Percentiles rank a stretch among this genome's conserved stretches.
These are phyloP conservation scores for Achlya hypogyna DNA, from an alignment of 352 stramenopile genomes.

Conservation along the genomic window DNA sequence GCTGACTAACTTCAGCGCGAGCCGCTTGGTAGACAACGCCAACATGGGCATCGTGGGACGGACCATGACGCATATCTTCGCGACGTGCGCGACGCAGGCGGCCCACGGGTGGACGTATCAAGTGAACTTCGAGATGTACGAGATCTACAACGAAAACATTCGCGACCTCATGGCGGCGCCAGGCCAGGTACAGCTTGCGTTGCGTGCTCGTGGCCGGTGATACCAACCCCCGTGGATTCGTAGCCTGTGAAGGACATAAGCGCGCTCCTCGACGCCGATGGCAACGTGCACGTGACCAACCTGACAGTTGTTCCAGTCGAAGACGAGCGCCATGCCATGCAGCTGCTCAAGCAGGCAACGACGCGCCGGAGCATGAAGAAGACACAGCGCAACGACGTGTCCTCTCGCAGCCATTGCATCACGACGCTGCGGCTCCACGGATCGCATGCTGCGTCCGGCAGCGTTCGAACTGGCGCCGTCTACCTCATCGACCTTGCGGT, in stretches of 20 bases:
- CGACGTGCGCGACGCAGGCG: slow-evolving; percentile 44
- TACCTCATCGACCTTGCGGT: slow-evolving; percentile 77
- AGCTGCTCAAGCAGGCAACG: slow-evolving; percentile 52
- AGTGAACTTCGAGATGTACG: slow-evolving; percentile 82
- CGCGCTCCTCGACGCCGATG: slow-evolving; percentile 53
- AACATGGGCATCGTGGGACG: slow-evolving; percentile 77
- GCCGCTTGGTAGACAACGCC: slow-evolving; percentile 31
- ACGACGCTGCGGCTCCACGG: slow-evolving; percentile 73
- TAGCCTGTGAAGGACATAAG: slow-evolving; percentile 62
- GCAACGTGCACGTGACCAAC: slow-evolving; percentile 55
- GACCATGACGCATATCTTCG: slow-evolving; percentile 70
- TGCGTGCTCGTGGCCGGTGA: neutral
- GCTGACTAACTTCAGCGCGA: slow-evolving; percentile 23
- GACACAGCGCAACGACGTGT: slow-evolving; percentile 80
- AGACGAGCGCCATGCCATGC: slow-evolving; percentile 54
- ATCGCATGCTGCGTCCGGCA: slow-evolving; percentile 46
- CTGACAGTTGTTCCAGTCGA: slow-evolving; percentile 45
- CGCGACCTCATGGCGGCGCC: slow-evolving; percentile 82
- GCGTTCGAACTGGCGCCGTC: slow-evolving; percentile 50
- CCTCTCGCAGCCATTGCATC: slow-evolving; percentile 76
- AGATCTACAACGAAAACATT: slow-evolving; percentile 98
- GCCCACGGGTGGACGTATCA: slow-evolving; percentile 66
- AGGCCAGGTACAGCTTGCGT: slow-evolving; percentile 29
- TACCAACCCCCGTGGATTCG: neutral
- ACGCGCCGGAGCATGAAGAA: slow-evolving; percentile 59